Percentiles rank a stretch among this genome's conserved stretches.
Evolutionary conservation across 2,329 filamentous ascomycete genomes (phyloP).

Genomic region (Diaporthe citri): DNA sequence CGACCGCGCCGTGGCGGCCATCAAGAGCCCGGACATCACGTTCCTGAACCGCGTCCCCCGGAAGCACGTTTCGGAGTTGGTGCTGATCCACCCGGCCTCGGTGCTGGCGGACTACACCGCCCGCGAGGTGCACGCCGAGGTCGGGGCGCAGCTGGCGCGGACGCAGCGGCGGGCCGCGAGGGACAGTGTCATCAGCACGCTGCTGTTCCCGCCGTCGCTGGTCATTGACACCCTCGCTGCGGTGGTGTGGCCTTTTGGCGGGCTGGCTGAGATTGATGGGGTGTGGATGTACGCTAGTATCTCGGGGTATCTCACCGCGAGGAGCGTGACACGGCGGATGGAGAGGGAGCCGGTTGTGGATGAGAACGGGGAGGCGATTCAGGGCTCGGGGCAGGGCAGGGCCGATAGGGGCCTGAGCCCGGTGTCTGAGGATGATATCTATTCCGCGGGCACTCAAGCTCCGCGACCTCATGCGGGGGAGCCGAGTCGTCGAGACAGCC

Average conservation of each 20-base stretch:
- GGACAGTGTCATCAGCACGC: conserved; percentile 2
- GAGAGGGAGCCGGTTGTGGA: conserved; percentile 1
- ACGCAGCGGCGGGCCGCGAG: conserved; percentile 22
- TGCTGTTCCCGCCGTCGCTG: conserved; percentile 30
- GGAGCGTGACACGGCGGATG: conserved; percentile 23
- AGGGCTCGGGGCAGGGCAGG: not conserved
- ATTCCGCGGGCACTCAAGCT: not conserved
- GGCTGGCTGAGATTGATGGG: conserved; percentile 24
- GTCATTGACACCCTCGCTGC: conserved; percentile 10
- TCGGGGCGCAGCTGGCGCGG: conserved; percentile 20
- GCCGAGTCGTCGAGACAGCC: not conserved
- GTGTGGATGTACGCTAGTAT: conserved; percentile 31
- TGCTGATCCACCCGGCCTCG: conserved; percentile 25
- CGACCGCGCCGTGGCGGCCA: conserved; percentile 25
- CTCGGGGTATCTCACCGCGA: conserved; percentile 11
- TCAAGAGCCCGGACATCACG: conserved; percentile 30
- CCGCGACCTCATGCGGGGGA: not conserved
- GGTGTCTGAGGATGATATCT: conserved; percentile 21
- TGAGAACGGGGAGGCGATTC: not conserved
- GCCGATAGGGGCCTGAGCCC: not conserved
- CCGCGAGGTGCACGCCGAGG: conserved; percentile 8
- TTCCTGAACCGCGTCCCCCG: conserved; percentile 34
- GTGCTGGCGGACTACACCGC: not conserved
- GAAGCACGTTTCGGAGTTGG: not conserved
- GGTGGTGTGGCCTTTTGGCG: conserved; percentile 29